Evolutionary conservation across 805 yeast species (phyloP).

Genomic region (Komagataella pastoris): DNA sequence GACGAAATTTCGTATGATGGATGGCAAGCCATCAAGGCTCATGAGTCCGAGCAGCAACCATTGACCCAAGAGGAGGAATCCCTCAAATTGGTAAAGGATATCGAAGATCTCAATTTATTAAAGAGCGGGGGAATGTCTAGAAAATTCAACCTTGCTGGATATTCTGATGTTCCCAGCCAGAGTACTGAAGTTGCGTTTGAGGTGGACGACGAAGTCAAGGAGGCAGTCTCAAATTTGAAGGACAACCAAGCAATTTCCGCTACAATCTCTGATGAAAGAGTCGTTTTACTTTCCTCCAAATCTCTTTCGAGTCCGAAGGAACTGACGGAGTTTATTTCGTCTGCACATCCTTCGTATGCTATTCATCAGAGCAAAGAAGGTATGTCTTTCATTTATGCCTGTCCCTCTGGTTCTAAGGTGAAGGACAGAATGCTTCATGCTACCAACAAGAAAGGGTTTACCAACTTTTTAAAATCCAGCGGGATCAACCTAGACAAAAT

Average conservation of each 20-base stretch:
- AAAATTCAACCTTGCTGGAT: constrained; percentile 9
- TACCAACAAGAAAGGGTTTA: constrained; percentile 53
- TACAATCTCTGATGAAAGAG: constrained; percentile 25
- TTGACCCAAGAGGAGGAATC: constrained; percentile 47
- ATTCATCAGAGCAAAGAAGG: constrained; percentile 28
- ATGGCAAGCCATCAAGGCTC: constrained; percentile 26
- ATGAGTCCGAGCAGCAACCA: constrained; percentile 26
- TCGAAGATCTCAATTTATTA: constrained; percentile 22
- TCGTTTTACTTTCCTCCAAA: constrained; percentile 11
- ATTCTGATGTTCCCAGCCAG: constrained; percentile 1
- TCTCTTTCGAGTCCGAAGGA: constrained; percentile 6
- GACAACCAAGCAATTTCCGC: constrained; percentile 28
- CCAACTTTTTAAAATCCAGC: constrained; percentile 28
- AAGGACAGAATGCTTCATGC: constrained; percentile 92
- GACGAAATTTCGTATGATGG: constrained; percentile 40
- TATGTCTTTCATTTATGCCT: constrained; percentile 56
- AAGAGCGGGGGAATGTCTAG: constrained; percentile 6
- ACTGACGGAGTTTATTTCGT: constrained; percentile 19
- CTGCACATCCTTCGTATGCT: constrained; percentile 43
- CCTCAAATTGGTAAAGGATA: constrained; percentile 28
- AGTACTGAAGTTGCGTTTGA: constrained; percentile 4
- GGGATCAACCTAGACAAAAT: constrained; percentile 27
- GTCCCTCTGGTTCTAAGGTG: constrained; percentile 85
- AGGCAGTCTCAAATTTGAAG: constrained; percentile 5
- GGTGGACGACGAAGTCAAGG: constrained; percentile 3